Base-by-base conservation (phyloP, 208 protist genomes). In the Trypanosoma boissoni region DNA sequence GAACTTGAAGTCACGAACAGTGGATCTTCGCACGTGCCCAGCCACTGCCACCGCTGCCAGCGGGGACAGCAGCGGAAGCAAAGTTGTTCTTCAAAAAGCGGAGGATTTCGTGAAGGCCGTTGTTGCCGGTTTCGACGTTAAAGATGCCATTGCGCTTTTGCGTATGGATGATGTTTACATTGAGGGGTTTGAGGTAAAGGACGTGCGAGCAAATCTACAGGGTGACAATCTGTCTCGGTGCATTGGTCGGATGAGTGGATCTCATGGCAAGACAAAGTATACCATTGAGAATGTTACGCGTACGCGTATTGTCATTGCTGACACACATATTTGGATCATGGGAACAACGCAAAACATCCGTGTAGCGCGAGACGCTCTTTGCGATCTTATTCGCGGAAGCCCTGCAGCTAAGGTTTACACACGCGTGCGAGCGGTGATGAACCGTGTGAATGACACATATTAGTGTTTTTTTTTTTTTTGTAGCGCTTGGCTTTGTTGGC, bases 241-340 rank as follows among this genome's bases (percentile, higher is more conserved):
- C 60, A 99, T 99, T 69, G 99, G 98, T 43, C 97, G 99, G 64
- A 97, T 99, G 58, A 98, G 97, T 37, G 99, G 99, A 37, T 98
- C 98, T 28, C 97, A 98, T 54, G 99, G 99, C 24, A 98, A 99
- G 77, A 99, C 98, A 1, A 99, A 99, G 84, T 99, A 97, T 76
- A 98, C 98, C 9, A 99, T 99, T 61, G 99, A 99, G 76, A 99
- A 99, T 69, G 87, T 98, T 1, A 99, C 98, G 7, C 91, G 96
- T 28, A 99, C 98, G 12, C 84, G 99, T 28, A 98, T 99, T 58
- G 98, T 99, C 1, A 72, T 99, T 21, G 98, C 98, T 16, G 98
- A 99, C 74, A 99, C 92, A 42, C 88, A 95, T 50, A 97, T 99
- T 41, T 98, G 99, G 84, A 93, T 99, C 48, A 95, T 99, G 76